Evolutionary conservation across 139 green algal species (phyloP).

Genomic region (Ettlia oleoabundans): DNA sequence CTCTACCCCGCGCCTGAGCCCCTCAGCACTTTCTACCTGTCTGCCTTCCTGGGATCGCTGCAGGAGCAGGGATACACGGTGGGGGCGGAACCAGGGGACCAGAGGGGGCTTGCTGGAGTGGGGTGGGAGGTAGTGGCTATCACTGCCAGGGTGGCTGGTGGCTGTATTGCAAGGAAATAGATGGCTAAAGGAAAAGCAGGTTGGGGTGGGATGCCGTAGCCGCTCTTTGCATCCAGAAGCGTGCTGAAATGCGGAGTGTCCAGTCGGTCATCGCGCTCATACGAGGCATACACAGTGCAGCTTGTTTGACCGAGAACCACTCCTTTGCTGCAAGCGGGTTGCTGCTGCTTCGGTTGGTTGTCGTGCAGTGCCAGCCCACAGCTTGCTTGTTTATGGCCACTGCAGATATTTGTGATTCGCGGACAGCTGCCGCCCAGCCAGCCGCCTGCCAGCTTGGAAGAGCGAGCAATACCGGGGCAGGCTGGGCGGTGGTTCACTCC

Average conservation of each 20-base stretch:
- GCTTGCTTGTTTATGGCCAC: not conserved
- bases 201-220: too few relatives aligned
- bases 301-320: too few relatives aligned
- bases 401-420: constrained; percentile 45
- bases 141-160: not conserved
- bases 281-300: too few relatives aligned
- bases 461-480: constrained; percentile 3
- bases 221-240: too few relatives aligned
- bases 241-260: too few relatives aligned
- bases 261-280: too few relatives aligned
- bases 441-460: not conserved
- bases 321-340: too few relatives aligned
- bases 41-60: constrained; percentile 72
- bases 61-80: constrained; percentile 74
- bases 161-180: too few relatives aligned
- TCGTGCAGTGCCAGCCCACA: too few relatives aligned
- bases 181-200: too few relatives aligned
- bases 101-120: not conserved
- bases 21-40: constrained; percentile 83
- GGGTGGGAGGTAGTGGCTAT: too few relatives aligned
- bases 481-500: constrained; percentile 55
- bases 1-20: constrained; percentile 77
- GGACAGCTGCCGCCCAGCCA: constrained; percentile 24
- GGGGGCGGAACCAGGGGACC: not conserved
- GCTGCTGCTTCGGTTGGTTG: too few relatives aligned